These are phyloP conservation scores for Phytophthora ramorum DNA, from an alignment of 352 stramenopile genomes.

Conservation along the genomic window DNA sequence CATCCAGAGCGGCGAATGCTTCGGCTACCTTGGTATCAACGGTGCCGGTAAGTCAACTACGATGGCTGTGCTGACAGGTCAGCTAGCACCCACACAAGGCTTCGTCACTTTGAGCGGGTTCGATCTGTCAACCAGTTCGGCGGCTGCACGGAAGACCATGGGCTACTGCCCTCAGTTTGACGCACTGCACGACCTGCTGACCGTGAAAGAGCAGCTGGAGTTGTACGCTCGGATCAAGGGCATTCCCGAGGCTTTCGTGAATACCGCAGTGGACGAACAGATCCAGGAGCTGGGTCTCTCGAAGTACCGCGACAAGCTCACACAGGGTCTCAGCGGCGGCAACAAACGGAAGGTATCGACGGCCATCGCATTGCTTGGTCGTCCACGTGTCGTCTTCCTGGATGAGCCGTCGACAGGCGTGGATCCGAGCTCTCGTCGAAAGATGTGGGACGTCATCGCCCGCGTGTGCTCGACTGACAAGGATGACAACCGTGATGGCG, in stretches of 20 bases:
- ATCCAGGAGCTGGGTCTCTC: conserved; percentile 61
- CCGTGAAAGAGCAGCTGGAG: conserved; percentile 90
- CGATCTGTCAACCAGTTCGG: conserved; percentile 43
- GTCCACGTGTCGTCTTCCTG: conserved; percentile 92
- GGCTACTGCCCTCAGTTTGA: conserved; percentile 96
- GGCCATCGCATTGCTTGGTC: conserved; percentile 94
- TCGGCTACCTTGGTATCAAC: conserved; percentile 92
- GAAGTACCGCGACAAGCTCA: conserved; percentile 68
- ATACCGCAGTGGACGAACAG: conserved; percentile 55
- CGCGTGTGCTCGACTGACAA: conserved; percentile 71
- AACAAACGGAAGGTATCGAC: conserved; percentile 97
- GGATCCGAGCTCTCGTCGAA: conserved; percentile 90
- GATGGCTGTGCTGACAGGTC: conserved; percentile 75
- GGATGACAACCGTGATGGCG: conserved; percentile 73
- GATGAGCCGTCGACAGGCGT: conserved; percentile 96
- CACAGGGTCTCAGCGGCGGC: conserved; percentile 44
- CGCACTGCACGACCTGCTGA: conserved; percentile 93
- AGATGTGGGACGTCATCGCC: conserved; percentile 95
- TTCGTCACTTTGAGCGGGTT: conserved; percentile 57
- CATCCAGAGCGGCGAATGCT: conserved; percentile 78
- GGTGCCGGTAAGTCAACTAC: conserved; percentile 89
- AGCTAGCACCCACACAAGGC: conserved; percentile 57
- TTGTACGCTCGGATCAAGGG: conserved; percentile 93
- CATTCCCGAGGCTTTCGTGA: conserved; percentile 45
- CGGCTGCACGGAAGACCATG: conserved; percentile 55